Base-by-base conservation (phyloP, 148 eudicot genomes). In the Amaranthus cruentus region DNA sequence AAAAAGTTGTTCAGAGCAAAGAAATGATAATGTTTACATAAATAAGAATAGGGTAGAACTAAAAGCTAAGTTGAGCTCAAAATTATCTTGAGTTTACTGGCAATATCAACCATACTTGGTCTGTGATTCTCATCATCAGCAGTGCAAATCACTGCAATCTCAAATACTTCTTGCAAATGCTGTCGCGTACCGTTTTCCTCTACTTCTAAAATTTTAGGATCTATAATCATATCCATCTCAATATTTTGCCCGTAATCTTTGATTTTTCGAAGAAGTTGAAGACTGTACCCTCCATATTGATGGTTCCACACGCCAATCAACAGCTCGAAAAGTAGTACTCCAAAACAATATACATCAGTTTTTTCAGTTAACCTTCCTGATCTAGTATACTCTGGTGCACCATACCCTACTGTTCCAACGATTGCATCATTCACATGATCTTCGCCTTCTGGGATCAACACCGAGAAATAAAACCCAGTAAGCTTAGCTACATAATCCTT, bases 321-420 rank as follows among this genome's bases (percentile, higher is more conserved):
- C 38, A 73, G 50, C 60, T 73, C 52, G 4, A 63, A 14, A 13
- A 73, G 52, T 3, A 73, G 52, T 1, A 42, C 38, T 6, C 76
- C 69, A 52, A 62, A 73, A 52, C 15, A 9, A 46, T 49, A 53
- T 2, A 73, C 69, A 18, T 73, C 75, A 50, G 57, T 61, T 61
- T 72, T 72, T 60, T 15, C 68, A 18, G 75, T 72, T 9, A 61
- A 60, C 47, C 75, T 63, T 7, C 76, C 59, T 8, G 69, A 73
- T 1, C 0, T 4, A 4, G 15, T 4, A 54, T 63, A 73, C 61
- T 62, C 69, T 43, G 70, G 53, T 62, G 59, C 69, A 50, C 5
- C 0, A 2, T 0, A n/a, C 28, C 69, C 69, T 42, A 4, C 13
- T 2, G 53, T 73, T 43, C 76, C 69, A 52, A 62, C 52, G 18